phyloP scores from a whole-genome alignment of 805 yeast genomes.

The Metschnikowia amazonensis region DNA sequence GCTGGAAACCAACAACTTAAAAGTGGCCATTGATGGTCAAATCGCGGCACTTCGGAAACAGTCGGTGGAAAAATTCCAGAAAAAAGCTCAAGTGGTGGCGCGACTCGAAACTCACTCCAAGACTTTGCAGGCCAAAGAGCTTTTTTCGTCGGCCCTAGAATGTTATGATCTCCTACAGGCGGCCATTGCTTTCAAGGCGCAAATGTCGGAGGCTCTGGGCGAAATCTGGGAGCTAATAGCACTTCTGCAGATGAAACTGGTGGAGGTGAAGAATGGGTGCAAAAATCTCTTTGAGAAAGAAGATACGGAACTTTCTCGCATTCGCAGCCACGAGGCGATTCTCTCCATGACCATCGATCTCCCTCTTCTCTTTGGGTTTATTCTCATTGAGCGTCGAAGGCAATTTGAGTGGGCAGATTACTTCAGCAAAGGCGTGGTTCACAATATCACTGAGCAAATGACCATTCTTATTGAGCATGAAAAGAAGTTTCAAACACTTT shows the following conservation, averaged over 20 bases:
- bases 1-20: constrained; percentile 35
- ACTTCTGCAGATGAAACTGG: constrained; percentile 35
- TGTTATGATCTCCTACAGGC: constrained; percentile 32
- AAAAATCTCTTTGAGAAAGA: constrained; percentile 14
- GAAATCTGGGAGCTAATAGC: constrained; percentile 33
- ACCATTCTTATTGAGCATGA: constrained; percentile 58
- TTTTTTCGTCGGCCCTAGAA: background rate
- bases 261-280: constrained; percentile 29
- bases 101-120: background rate
- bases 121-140: background rate
- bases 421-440: constrained; percentile 36
- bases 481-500: constrained; percentile 48
- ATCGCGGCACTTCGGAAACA: constrained; percentile 42
- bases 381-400: constrained; percentile 57
- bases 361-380: constrained; percentile 70
- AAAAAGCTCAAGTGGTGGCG: background rate
- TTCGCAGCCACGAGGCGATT: constrained; percentile 34
- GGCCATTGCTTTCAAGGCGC: constrained; percentile 31
- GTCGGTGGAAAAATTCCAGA: constrained; percentile 24
- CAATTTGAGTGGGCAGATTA: constrained; percentile 55
- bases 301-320: constrained; percentile 8
- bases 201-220: constrained; percentile 22
- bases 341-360: constrained; percentile 53
- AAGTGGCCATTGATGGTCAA: constrained; percentile 33
- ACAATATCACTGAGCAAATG: constrained; percentile 52